A percentile compares a stretch with the other conserved stretches of the same genome.
These are phyloP conservation scores for Chlorella vulgaris DNA, from an alignment of 139 green algal species.

Conservation along the genomic window DNA sequence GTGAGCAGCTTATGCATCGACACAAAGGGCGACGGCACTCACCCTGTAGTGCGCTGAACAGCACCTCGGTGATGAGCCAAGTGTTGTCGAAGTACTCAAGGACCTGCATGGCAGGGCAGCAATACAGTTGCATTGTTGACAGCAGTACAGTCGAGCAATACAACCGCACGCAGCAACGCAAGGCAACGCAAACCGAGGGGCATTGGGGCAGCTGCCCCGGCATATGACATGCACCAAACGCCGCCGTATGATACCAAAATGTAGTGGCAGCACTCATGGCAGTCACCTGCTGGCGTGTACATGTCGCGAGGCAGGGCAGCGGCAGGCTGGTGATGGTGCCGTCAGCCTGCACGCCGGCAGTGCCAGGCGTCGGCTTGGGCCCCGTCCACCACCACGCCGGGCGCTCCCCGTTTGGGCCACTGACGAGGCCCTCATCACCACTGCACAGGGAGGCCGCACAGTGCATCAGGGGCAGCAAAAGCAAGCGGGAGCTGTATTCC, in stretches of 20 bases:
- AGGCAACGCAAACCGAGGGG: background rate
- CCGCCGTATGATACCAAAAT: no score
- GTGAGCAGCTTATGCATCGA: no score
- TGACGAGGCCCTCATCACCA: slow-evolving; percentile 13
- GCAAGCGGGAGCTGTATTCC: background rate
- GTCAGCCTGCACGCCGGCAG: slow-evolving; percentile 35
- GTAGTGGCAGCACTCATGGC: background rate
- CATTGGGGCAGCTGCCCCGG: no score
- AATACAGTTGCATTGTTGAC: no score
- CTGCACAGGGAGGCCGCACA: background rate
- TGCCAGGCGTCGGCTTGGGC: background rate
- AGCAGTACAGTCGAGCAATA: no score
- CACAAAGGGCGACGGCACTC: background rate
- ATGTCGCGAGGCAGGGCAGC: slow-evolving; percentile 54
- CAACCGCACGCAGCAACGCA: background rate
- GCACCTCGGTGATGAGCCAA: slow-evolving; percentile 75
- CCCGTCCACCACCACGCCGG: slow-evolving; percentile 54
- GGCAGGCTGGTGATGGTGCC: slow-evolving; percentile 59
- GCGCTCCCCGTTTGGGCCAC: slow-evolving; percentile 28
- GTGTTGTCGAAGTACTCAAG: slow-evolving; percentile 85
- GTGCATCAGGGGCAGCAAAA: background rate
- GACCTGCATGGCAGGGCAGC: background rate
- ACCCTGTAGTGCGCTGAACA: slow-evolving; percentile 54
- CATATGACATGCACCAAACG: background rate
- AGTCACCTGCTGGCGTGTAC: slow-evolving; percentile 55